phyloP scores from a whole-genome alignment of 345 rosid species.

The Linum usitatissimum region DNA sequence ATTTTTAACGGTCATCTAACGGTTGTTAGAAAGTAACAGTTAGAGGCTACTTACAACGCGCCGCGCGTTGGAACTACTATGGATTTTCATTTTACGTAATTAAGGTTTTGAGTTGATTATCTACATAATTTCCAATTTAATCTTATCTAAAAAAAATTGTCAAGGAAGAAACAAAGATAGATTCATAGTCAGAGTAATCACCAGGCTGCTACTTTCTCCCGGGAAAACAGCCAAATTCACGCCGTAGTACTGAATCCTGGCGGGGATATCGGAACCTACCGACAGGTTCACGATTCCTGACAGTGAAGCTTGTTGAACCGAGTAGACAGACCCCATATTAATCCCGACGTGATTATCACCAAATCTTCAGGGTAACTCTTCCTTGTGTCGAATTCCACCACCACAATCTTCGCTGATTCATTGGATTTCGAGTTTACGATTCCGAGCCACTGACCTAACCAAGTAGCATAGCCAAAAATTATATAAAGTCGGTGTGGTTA shows the following conservation, averaged over 20 bases:
- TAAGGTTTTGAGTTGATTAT: no score
- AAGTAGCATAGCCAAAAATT: no score
- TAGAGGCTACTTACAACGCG: no score
- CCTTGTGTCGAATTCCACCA: conserved; percentile 41
- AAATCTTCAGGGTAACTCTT: conserved; percentile 37
- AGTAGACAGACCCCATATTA: conserved; percentile 38
- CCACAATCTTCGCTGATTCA: not conserved
- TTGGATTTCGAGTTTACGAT: not conserved
- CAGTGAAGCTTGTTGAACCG: conserved; percentile 33
- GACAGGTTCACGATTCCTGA: conserved; percentile 18
- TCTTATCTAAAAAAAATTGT: no score
- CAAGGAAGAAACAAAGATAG: no score
- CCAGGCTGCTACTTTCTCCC: not conserved
- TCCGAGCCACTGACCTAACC: not conserved
- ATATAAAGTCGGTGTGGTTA: no score
- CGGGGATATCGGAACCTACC: not conserved
- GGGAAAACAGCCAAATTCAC: not conserved
- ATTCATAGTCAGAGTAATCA: not conserved
- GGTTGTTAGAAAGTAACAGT: no score
- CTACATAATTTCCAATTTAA: no score
- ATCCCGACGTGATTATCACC: conserved; percentile 60
- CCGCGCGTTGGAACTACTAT: no score
- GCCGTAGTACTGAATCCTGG: not conserved
- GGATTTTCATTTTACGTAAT: no score
- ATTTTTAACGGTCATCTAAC: no score